Percentiles rank a stretch among this genome's conserved stretches.
Evolutionary conservation across 331 rosid genomes (phyloP).

Genomic region (Pyrus hybrid): DNA sequence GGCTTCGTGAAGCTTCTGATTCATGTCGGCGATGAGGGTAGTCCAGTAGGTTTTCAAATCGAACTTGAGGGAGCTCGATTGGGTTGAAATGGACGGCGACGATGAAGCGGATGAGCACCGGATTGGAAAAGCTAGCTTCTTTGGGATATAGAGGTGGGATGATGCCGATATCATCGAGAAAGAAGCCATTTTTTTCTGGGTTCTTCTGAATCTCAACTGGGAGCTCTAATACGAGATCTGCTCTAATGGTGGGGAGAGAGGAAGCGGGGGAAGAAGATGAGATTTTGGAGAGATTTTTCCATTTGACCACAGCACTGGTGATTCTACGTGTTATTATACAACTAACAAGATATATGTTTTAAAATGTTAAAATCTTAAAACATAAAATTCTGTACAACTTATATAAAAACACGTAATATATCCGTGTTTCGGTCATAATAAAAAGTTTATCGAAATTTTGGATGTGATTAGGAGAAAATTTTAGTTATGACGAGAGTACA

Average conservation of each 20-base stretch:
- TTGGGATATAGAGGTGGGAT: conserved; percentile 21
- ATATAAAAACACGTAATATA: too few species aligned
- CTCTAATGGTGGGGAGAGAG: background rate
- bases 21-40: conserved; percentile 57
- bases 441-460: too few species aligned
- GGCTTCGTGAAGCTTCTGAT: conserved; percentile 74
- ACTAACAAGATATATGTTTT: too few species aligned
- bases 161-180: conserved; percentile 39
- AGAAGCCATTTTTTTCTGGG: conserved; percentile 34
- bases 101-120: conserved; percentile 49
- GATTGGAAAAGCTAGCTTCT: conserved; percentile 25
- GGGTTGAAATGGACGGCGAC: conserved; percentile 19
- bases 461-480: background rate
- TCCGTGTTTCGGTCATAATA: rapidly evolving
- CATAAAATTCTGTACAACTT: too few species aligned
- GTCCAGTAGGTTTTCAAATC: conserved; percentile 83
- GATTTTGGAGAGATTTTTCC: background rate
- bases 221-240: too few species aligned
- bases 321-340: too few species aligned
- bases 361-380: too few species aligned
- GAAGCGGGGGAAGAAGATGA: background rate
- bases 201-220: background rate
- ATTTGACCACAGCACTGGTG: too few species aligned
- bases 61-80: conserved; percentile 29
- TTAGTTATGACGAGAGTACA: too few species aligned